phyloP scores from a whole-genome alignment of 352 stramenopile species.

The Thalassiosira livingstoniorum region DNA sequence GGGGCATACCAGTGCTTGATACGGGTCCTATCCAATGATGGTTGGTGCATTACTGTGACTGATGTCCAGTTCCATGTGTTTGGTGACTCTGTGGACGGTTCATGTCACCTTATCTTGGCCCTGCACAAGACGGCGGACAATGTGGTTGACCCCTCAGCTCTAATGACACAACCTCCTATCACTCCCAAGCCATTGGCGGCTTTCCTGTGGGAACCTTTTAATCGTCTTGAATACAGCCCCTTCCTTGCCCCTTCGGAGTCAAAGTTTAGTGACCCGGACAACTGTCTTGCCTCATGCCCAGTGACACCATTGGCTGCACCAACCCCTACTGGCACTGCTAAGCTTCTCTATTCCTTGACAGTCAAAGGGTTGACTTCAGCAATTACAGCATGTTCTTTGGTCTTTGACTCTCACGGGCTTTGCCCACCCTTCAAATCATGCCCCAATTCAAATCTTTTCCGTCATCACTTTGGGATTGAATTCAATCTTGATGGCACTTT shows the following conservation, averaged over 20 bases:
- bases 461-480: conserved; percentile 37
- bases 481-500: background rate
- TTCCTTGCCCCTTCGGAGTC: too few species aligned
- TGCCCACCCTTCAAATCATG: conserved; percentile 1
- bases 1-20: background rate
- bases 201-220: too few species aligned
- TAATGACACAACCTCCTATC: too few species aligned
- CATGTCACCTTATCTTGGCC: too few species aligned
- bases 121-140: too few species aligned
- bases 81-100: background rate
- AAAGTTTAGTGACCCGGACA: too few species aligned
- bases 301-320: too few species aligned
- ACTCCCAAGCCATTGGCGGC: too few species aligned
- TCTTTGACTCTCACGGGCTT: background rate
- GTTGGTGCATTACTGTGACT: background rate
- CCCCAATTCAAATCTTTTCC: conserved; percentile 29
- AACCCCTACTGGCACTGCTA: too few species aligned
- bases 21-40: background rate
- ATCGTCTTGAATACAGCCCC: too few species aligned
- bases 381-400: background rate
- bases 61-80: background rate
- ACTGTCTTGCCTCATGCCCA: too few species aligned
- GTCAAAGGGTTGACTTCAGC: background rate
- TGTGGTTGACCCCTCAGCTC: too few species aligned
- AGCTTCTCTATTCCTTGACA: background rate